Percentiles rank a stretch among this genome's conserved stretches.
phyloP scores from a whole-genome alignment of 495 filamentous ascomycete species.

The Corynascus novoguineensis region DNA sequence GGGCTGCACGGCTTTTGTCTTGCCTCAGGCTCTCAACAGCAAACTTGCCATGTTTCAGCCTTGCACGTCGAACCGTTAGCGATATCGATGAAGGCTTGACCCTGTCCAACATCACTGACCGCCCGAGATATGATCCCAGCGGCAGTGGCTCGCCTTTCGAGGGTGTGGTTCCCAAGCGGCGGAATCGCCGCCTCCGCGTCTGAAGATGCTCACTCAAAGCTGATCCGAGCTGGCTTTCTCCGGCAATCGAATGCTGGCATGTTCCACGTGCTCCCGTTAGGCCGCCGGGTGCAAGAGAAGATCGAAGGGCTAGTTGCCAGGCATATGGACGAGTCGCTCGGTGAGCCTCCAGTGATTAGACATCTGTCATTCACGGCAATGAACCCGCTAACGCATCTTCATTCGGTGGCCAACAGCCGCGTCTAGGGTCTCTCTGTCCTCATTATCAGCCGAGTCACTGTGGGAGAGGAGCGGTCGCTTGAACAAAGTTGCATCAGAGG shows the following conservation, averaged over 20 bases:
- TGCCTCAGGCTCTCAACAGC: no score
- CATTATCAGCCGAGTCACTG: conserved; percentile 75
- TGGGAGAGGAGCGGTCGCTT: conserved; percentile 60
- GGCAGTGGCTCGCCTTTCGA: conserved; percentile 51
- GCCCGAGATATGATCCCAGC: conserved; percentile 19
- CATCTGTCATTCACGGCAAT: neutral
- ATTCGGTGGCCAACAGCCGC: conserved; percentile 51
- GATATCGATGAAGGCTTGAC: neutral
- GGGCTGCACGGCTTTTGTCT: no score
- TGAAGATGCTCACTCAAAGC: conserved; percentile 64
- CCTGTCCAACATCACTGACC: neutral
- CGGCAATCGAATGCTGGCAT: conserved; percentile 85
- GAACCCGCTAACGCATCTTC: neutral
- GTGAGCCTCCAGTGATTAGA: conserved; percentile 38
- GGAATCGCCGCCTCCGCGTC: conserved; percentile 53
- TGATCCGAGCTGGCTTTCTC: conserved; percentile 74
- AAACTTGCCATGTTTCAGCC: neutral
- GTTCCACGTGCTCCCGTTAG: conserved; percentile 91
- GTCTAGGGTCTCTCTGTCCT: conserved; percentile 81
- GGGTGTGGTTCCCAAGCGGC: conserved; percentile 71
- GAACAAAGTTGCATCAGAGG: conserved; percentile 36
- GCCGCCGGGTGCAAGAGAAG: conserved; percentile 82
- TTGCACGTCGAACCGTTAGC: neutral
- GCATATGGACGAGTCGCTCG: conserved; percentile 70
- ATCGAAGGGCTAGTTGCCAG: conserved; percentile 79